These are phyloP conservation scores for Prunus salicina DNA, from an alignment of 306 rosid species.

Conservation along the genomic window DNA sequence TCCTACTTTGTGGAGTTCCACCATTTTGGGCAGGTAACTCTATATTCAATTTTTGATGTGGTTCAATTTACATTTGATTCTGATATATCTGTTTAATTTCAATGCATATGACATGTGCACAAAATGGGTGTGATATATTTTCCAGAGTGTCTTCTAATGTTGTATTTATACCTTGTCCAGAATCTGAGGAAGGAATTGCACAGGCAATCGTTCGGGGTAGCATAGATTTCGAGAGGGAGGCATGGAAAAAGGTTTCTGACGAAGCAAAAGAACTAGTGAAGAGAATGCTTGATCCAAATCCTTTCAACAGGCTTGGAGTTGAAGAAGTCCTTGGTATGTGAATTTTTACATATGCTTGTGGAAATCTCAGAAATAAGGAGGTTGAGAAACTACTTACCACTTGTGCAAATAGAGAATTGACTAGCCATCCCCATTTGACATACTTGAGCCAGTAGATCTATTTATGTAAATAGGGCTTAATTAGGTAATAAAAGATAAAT, in stretches of 20 bases:
- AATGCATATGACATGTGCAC: not conserved
- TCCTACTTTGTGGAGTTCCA: constrained; percentile 92
- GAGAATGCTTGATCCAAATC: constrained; percentile 88
- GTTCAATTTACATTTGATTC: not conserved
- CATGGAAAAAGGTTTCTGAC: constrained; percentile 87
- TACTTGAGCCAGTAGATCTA: no score
- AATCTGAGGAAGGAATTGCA: constrained; percentile 91
- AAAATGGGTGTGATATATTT: not conserved
- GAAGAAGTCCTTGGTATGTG: constrained; percentile 86
- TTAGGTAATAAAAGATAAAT: no score
- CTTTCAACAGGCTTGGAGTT: constrained; percentile 59
- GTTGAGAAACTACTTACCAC: no score
- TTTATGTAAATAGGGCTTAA: no score
- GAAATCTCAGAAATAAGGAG: no score
- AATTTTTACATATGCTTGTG: not conserved
- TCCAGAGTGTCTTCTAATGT: constrained; percentile 18
- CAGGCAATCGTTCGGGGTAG: constrained; percentile 70
- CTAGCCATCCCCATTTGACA: no score
- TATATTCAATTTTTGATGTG: not conserved
- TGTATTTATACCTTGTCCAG: constrained; percentile 41
- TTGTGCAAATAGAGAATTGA: no score
- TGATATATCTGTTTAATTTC: not conserved
- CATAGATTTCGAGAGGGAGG: constrained; percentile 74
- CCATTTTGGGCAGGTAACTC: constrained; percentile 95
- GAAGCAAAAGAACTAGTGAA: constrained; percentile 73